Base-by-base conservation (phyloP, 768 basidiomycete genomes). In the Saitozyma podzolica region DNA sequence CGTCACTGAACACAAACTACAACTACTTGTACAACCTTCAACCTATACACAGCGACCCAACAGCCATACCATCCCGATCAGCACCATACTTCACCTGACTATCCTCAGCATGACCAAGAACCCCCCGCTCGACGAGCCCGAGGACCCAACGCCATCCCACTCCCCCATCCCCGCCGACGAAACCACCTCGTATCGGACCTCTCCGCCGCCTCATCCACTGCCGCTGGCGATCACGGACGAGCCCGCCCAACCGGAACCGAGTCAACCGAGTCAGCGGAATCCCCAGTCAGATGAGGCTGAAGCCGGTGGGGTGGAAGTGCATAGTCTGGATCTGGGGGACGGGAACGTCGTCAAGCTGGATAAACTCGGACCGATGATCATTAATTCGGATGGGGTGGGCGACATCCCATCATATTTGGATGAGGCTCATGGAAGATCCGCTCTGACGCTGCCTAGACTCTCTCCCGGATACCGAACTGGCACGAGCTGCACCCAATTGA, bases 401-500 rank as follows among this genome's bases (percentile, higher is more conserved):
- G 5, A 20, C 53, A 19, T 47, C 13, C 8, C 8, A 48, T 40
- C 8, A 10, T 14, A 9, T 9, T 11, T 40, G 10, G 10, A 2
- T 11, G 42, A 37, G 5, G 40, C 8, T 7, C 16, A 5, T 29
- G 29, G 29, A 29, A 29, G 5, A 29, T 20, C 29, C 41, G 41
- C 45, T 45, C 61, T 59, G 56, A 55, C 47, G 56, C 49, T 57
- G 19, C 11, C 11, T 42, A 88, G 87, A 88, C 87, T 0, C 71
- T 88, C 14, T 88, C 86, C 8, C 80, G 87, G 42, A 87, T 89
- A 61, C 82, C 83, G 39, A 87, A 88, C 68, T 89, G 87, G 88
- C 76, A 81, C 48, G 80, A 82, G 59, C 82, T 88, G 81, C 83
- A 86, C 2, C 80, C 84, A 11, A 69, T 80, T 16, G 86, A 89